These are phyloP conservation scores for Hemisphaericaspora xylanilytica DNA, from an alignment of 1,139 yeast species.

Conservation along the genomic window DNA sequence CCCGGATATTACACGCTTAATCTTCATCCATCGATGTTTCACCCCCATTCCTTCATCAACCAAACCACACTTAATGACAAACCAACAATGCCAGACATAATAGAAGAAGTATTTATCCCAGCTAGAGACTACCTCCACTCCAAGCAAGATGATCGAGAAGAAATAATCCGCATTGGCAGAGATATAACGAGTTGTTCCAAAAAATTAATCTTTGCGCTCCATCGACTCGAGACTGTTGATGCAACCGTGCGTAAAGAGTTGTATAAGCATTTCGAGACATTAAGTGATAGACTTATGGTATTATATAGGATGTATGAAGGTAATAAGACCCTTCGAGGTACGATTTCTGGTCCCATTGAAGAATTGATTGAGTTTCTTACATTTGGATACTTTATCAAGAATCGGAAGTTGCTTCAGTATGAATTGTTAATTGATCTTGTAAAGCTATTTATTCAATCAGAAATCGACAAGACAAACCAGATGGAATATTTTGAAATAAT, in stretches of 20 bases:
- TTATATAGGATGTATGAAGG: slow-evolving; percentile 14
- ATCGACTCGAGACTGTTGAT: slow-evolving; percentile 18
- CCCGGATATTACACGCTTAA: too few relatives aligned
- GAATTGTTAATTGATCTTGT: slow-evolving; percentile 16
- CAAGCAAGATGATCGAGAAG: slow-evolving; percentile 34
- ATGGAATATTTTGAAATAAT: neutral
- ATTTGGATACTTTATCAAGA: slow-evolving; percentile 27
- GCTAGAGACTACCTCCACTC: slow-evolving; percentile 16
- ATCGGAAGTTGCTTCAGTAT: slow-evolving; percentile 18
- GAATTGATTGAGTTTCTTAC: slow-evolving; percentile 41
- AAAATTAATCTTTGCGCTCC: slow-evolving; percentile 38
- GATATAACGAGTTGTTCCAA: slow-evolving; percentile 39
- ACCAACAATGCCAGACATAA: too few relatives aligned
- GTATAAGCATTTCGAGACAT: slow-evolving; percentile 15
- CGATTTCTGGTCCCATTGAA: slow-evolving; percentile 29
- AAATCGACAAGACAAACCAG: neutral
- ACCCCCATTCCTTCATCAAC: too few relatives aligned
- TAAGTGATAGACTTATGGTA: slow-evolving; percentile 16
- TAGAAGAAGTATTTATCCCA: slow-evolving; percentile 16
- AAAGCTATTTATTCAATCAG: slow-evolving; percentile 9
- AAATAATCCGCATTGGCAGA: slow-evolving; percentile 33
- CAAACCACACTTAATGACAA: too few relatives aligned
- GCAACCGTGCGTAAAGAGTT: slow-evolving; percentile 12
- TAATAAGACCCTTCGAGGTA: slow-evolving; percentile 19
- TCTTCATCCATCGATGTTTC: too few relatives aligned